These are phyloP conservation scores for Bipolaris sorokiniana DNA, from an alignment of 2,329 filamentous ascomycete species.

Conservation along the genomic window DNA sequence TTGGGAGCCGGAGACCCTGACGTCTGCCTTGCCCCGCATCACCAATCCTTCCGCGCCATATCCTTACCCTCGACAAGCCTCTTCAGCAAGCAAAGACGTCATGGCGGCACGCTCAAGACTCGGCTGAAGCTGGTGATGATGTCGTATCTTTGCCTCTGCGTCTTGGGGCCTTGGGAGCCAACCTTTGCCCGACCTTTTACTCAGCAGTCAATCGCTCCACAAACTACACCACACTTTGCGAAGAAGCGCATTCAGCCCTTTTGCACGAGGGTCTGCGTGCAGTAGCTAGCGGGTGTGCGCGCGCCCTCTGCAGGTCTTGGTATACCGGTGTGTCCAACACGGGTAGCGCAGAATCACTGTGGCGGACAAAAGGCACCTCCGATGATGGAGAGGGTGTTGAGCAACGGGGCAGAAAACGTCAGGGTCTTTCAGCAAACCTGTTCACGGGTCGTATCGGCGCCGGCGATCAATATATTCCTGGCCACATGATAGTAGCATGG, in stretches of 20 bases:
- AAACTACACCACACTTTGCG: too few relatives aligned
- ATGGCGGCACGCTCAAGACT: constrained; percentile 4
- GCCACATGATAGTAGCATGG: constrained; percentile 23
- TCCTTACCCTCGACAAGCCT: constrained; percentile 4
- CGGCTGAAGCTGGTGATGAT: constrained; percentile 9
- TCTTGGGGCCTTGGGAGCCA: not conserved
- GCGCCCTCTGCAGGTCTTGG: not conserved
- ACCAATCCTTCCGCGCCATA: constrained; percentile 2
- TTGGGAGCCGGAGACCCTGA: constrained; percentile 6
- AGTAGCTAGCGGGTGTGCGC: not conserved
- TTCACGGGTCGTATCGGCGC: constrained; percentile 14
- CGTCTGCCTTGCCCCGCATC: constrained; percentile 18
- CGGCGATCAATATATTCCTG: constrained; percentile 21
- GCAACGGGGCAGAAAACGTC: constrained; percentile 7
- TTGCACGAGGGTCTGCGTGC: not conserved
- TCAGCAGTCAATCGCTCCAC: too few relatives aligned
- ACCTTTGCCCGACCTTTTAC: too few relatives aligned
- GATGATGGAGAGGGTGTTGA: not conserved
- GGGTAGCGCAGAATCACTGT: not conserved
- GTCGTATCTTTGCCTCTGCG: constrained; percentile 1
- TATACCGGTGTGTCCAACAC: not conserved
- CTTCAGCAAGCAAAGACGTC: constrained; percentile 5
- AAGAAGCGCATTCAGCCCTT: too few relatives aligned
- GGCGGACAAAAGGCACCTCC: not conserved
- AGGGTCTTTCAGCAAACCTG: constrained; percentile 7